Conservation (phyloP, 2,329 filamentous ascomycete genomes). For the Trichoderma atroviride region DNA sequence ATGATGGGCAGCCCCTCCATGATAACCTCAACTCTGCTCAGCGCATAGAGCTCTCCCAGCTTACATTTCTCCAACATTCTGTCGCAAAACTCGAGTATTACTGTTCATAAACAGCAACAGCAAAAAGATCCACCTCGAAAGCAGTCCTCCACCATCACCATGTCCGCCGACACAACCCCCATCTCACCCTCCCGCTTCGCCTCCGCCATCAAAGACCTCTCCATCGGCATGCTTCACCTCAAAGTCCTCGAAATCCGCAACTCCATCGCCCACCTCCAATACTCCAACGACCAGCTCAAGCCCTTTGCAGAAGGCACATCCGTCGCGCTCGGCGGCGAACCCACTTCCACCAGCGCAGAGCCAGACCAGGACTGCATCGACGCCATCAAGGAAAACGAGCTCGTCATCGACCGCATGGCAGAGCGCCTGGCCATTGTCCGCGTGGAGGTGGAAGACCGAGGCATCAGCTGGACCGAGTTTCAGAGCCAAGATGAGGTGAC, state of each 20-base stretch:
- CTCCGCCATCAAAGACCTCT: constrained; percentile 67
- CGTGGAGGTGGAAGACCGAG: constrained; percentile 63
- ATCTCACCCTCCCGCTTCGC: constrained; percentile 67
- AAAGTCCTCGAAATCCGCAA: constrained; percentile 78
- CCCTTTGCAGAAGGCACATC: constrained; percentile 63
- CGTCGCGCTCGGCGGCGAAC: constrained; percentile 36
- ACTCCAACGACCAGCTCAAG: constrained; percentile 72
- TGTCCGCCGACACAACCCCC: constrained; percentile 65
- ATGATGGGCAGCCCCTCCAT: constrained; percentile 21
- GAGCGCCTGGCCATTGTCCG: constrained; percentile 66
- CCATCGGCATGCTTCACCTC: constrained; percentile 67
- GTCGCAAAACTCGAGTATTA: not conserved
- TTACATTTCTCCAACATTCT: not conserved
- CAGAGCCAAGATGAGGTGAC: constrained; percentile 48
- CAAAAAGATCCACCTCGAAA: too few species aligned
- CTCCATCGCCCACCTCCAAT: constrained; percentile 71
- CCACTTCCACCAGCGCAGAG: constrained; percentile 23
- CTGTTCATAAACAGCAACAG: not conserved
- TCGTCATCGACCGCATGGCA: constrained; percentile 68
- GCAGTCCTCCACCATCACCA: constrained; percentile 36
- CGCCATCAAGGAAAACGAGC: constrained; percentile 72
- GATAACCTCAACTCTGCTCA: constrained; percentile 6
- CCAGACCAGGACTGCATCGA: constrained; percentile 73
- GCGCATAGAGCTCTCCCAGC: not conserved
- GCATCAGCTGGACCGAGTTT: constrained; percentile 61